Evolutionary conservation across 1,284 basidiomycete genomes (phyloP).

Genomic region (Cutaneotrichosporon dermatis): DNA sequence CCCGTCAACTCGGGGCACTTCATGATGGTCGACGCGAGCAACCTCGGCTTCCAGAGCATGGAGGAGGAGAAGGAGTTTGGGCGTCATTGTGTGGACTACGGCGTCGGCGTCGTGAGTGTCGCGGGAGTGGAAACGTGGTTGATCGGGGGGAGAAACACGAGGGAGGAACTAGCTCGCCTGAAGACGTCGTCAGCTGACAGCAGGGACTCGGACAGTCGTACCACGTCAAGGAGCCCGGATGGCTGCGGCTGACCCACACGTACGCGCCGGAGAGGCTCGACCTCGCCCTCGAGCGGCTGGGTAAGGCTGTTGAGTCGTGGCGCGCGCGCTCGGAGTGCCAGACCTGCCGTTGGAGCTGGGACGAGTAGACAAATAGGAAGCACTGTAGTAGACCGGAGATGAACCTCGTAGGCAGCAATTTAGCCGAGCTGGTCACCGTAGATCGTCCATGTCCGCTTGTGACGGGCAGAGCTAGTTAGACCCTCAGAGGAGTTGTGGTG

Average conservation of each 20-base stretch:
- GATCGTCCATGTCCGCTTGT: too few species aligned
- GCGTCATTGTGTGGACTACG: neutral
- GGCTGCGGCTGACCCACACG: slow-evolving; percentile 17
- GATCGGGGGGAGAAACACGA: too few species aligned
- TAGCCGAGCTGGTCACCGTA: too few species aligned
- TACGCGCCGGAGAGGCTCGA: slow-evolving; percentile 4
- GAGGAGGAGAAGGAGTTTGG: slow-evolving; percentile 14
- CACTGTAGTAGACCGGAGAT: too few species aligned
- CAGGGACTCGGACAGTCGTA: slow-evolving; percentile 15
- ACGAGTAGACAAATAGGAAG: too few species aligned
- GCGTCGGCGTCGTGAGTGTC: slow-evolving; percentile 12
- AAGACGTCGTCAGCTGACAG: neutral
- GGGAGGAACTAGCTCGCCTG: too few species aligned
- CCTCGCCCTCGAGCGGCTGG: slow-evolving; percentile 1
- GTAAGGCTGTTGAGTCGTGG: neutral
- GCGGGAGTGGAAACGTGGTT: too few species aligned
- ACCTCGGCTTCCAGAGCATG: slow-evolving; percentile 8
- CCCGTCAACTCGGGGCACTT: slow-evolving; percentile 34
- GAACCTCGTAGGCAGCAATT: too few species aligned
- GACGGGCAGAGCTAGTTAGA: too few species aligned
- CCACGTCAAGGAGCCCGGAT: slow-evolving; percentile 13
- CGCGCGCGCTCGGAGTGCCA: neutral
- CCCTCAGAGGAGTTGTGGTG: too few species aligned
- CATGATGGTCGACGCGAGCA: slow-evolving; percentile 16
- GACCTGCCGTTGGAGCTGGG: too few species aligned